Conservation (phyloP, 768 basidiomycete genomes). For the Hericium erinaceus region DNA sequence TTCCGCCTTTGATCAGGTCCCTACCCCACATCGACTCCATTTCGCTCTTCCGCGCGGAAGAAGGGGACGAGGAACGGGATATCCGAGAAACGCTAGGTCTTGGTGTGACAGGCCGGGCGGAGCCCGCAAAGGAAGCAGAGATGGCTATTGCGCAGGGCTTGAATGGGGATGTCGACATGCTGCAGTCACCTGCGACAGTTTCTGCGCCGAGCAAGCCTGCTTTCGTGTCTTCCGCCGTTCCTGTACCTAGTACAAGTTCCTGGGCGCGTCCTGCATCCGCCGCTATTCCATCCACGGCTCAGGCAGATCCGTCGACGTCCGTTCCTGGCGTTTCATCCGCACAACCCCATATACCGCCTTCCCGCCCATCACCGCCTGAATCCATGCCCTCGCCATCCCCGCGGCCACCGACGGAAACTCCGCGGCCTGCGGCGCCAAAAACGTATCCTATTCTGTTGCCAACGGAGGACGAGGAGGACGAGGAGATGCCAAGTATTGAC, state of each 20-base stretch:
- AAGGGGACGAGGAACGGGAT: constrained; percentile 52
- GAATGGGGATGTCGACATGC: not conserved
- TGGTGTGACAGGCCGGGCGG: constrained; percentile 7
- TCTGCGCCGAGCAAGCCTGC: not conserved
- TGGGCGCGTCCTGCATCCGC: not conserved
- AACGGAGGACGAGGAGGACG: constrained; percentile 42
- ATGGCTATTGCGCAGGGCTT: not conserved
- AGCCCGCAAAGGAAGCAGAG: not conserved
- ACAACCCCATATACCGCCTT: not conserved
- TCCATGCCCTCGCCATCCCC: not conserved
- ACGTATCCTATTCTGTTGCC: not conserved
- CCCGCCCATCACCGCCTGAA: not conserved
- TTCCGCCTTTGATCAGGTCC: constrained; percentile 65
- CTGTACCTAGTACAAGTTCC: not conserved
- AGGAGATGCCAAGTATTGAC: constrained; percentile 70
- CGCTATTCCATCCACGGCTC: not conserved
- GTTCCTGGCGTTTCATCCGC: not conserved
- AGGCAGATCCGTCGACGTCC: not conserved
- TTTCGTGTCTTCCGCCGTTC: too few species aligned
- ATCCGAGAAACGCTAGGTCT: constrained; percentile 34
- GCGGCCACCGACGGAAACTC: not conserved
- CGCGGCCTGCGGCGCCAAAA: not conserved
- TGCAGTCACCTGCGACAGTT: not conserved
- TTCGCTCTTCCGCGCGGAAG: constrained; percentile 53
- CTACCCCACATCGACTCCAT: constrained; percentile 55